Evolutionary conservation across 768 basidiomycete genomes (phyloP), one percentile per base, ranked within the genome.

Genomic region (Hortiboletus campestris): DNA sequence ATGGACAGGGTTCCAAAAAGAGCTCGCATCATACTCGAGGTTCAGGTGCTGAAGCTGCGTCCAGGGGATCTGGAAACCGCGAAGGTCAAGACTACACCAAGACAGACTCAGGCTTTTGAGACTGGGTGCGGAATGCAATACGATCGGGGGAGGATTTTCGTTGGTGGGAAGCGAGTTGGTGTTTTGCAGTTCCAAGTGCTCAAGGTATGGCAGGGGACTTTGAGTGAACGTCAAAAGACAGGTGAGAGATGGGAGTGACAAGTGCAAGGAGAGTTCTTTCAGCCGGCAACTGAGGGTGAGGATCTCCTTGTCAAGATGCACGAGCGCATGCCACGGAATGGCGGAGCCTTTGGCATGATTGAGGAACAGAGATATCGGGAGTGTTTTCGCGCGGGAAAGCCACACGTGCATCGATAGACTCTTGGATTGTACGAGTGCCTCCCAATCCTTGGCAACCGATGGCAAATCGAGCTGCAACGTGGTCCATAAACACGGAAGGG

Each of bases 231-330:
- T 71, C 41, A 69, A 55, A 7, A 70, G 61, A 46, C 38, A 61
- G 41, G 59, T 51, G 49, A 70, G 64, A 31, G 69, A 68, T 16
- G 54, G 57, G 7, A 69, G 31, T 2, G 69, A 61, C 44, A 70
- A 62, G 17, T 60, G 57, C 0, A 70, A 53, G 36, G 55, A 20
- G 6, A 70, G 59, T 0, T 58, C 28, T 50, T 57, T 63, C 17
- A 70, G 29, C 17, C 64, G 66, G 41, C 46, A 51, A n/a, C 53
- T 19, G 46, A 69, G 67, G 13, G 64, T 49, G 31, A 70, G 56
- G 25, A 72, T 61, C 19, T 70, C 69, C 19, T 57, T 68, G 42
- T 72, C 71, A 2, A 72, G 67, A 43, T 51, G 58, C 48, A 72
- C 45, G 43, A 72, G 71, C 0, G 71, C 62, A 11, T 56, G 53